These are phyloP conservation scores for Musa balbisiana DNA, from an alignment of 202 grass and related monocot species.

Conservation along the genomic window DNA sequence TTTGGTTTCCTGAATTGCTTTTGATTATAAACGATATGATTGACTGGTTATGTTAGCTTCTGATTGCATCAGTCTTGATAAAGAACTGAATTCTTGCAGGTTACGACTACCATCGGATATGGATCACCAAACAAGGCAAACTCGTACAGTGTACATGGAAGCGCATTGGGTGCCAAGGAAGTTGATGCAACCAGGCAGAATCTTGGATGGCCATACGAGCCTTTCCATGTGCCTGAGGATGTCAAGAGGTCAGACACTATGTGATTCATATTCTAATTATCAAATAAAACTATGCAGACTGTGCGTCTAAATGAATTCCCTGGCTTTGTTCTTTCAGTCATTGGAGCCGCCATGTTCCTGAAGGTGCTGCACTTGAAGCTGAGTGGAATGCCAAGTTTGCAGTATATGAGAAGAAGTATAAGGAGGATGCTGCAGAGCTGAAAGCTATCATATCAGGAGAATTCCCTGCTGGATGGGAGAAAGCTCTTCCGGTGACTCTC, in stretches of 20 bases:
- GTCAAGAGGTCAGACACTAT: slow-evolving; percentile 3
- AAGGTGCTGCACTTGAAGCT: slow-evolving; percentile 7
- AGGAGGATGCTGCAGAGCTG: background rate
- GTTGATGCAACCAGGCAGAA: slow-evolving; percentile 10
- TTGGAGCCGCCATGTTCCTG: slow-evolving; percentile 9
- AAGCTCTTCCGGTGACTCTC: slow-evolving; percentile 3
- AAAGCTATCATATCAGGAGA: background rate
- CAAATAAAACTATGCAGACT: background rate
- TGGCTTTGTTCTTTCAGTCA: background rate
- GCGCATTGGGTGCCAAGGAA: slow-evolving; percentile 5
- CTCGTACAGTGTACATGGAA: slow-evolving; percentile 11
- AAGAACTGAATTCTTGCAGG: background rate
- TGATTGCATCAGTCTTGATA: background rate
- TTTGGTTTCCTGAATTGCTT: background rate
- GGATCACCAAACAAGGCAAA: slow-evolving; percentile 14
- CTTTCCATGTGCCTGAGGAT: slow-evolving; percentile 16
- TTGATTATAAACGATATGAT: background rate
- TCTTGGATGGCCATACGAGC: slow-evolving; percentile 12
- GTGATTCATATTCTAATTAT: background rate
- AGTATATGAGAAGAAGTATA: slow-evolving; percentile 11
- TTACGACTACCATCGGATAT: slow-evolving; percentile 14
- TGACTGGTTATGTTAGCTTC: background rate
- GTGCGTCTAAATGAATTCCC: background rate
- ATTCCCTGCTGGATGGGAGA: background rate
- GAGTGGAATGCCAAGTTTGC: slow-evolving; percentile 10